Base-by-base conservation (phyloP, 1,139 yeast species). In the Candida sp. region DNA sequence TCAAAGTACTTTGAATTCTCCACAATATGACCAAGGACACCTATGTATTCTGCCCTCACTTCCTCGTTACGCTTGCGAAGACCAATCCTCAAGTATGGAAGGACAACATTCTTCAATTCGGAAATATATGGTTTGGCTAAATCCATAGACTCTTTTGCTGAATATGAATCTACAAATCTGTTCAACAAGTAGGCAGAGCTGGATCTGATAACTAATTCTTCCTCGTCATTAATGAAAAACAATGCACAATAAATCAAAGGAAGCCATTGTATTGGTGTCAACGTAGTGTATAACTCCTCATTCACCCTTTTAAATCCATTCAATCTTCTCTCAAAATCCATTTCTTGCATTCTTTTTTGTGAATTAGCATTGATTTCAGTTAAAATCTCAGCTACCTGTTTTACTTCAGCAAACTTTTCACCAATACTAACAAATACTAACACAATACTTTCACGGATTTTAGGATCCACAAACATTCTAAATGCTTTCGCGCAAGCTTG, bases 161-260 rank as follows among this genome's bases (percentile, higher is more conserved):
- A 69, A 33, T 71, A 66, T 33, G 79, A 72, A 53, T 88, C 96
- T 41, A 88, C 67, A 57, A 83, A 89, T 40, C 86, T 72, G 45
- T 74, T 75, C 49, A 93, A 61, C 1, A 84, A 66, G 53, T 77
- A 84, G 0, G 88, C 68, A 1, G 97, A 89, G 57, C 87, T 89
- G 0, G 88, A 78, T 61, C 98, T 76, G 43, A 93, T 68, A 0
- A 96, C 85, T 46, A 87, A 71, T 60, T 93, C 99, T 21, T 81
- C 84, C 33, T 82, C 84, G 55, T 89, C 96, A 47, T 82, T 82
- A 46, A 93, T 77, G 59, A 79, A 87, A 57, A 68, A 90, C 36
- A 93, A 70, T 47, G 82, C 75, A 47, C 83, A 79, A 58, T 84
- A 77, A 33, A 93, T 48, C 3, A 95, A 56, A 2, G 97, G 97